Evolutionary conservation across 441 rosid genomes (phyloP).

Genomic region (Manihot esculenta): DNA sequence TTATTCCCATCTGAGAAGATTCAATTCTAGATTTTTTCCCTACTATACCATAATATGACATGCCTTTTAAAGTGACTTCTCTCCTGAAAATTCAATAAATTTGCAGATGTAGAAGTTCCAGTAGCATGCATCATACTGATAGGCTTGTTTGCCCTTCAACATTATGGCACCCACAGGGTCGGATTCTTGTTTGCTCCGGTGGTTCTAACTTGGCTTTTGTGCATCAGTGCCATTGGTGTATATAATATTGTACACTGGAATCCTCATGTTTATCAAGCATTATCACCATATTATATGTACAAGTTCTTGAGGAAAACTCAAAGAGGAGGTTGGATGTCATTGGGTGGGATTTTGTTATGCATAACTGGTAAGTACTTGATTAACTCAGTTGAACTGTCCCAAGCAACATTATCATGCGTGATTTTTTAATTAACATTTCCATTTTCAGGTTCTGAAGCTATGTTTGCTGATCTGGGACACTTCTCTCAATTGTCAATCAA

Average conservation of each 20-base stretch:
- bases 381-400: neutral
- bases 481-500: slow-evolving; percentile 89
- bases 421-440: neutral
- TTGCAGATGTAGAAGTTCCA: slow-evolving; percentile 85
- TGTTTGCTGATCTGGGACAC: slow-evolving; percentile 99
- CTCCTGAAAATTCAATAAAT: slow-evolving; percentile 21
- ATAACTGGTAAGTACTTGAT: slow-evolving; percentile 57
- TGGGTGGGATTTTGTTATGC: slow-evolving; percentile 91
- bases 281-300: slow-evolving; percentile 90
- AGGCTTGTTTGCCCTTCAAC: slow-evolving; percentile 89
- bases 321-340: slow-evolving; percentile 89
- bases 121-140: slow-evolving; percentile 77
- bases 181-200: slow-evolving; percentile 94
- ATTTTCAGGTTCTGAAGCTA: slow-evolving; percentile 82
- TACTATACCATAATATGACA: neutral
- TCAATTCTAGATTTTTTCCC: neutral
- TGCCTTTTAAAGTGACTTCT: slow-evolving; percentile 7
- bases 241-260: slow-evolving; percentile 87
- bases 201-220: slow-evolving; percentile 77
- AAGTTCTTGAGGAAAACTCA: slow-evolving; percentile 84
- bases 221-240: slow-evolving; percentile 78
- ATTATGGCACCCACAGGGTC: slow-evolving; percentile 88
- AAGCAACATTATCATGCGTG: neutral
- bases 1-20: neutral
- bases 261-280: slow-evolving; percentile 83